These are phyloP conservation scores for Cystofilobasidium macerans DNA, from an alignment of 768 basidiomycete species.

Conservation along the genomic window DNA sequence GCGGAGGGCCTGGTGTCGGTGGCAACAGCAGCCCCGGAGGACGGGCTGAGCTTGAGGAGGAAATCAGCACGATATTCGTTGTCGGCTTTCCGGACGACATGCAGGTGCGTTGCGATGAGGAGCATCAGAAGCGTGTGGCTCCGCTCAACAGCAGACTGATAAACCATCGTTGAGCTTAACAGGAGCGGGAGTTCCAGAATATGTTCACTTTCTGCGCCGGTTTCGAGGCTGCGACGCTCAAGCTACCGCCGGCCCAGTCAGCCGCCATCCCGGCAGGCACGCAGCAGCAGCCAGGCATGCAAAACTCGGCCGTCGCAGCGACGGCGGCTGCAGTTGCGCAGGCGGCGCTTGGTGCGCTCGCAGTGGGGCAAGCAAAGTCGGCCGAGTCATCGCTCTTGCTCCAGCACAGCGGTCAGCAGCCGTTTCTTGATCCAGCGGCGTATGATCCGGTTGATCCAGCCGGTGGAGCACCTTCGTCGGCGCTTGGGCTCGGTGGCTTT, in stretches of 20 bases:
- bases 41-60: conserved; percentile 45
- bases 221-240: conserved; percentile 94
- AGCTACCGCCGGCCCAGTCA: conserved; percentile 53
- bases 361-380: background rate
- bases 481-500: conserved; percentile 31
- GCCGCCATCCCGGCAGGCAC: conserved; percentile 1
- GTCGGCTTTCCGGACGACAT: conserved; percentile 99
- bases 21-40: conserved; percentile 26
- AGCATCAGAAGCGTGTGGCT: too few species aligned
- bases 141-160: conserved; percentile 5
- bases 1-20: background rate
- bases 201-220: conserved; percentile 96
- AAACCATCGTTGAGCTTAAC: conserved; percentile 13
- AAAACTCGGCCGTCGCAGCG: conserved; percentile 3
- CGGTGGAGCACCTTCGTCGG: background rate
- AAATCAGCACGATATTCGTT: conserved; percentile 94
- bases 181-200: conserved; percentile 99
- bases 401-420: background rate
- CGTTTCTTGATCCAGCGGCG: conserved; percentile 7
- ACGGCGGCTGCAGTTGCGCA: background rate
- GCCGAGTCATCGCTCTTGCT: background rate
- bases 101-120: conserved; percentile 53
- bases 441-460: background rate
- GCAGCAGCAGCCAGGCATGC: conserved; percentile 5
- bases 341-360: conserved; percentile 5